A percentile compares a stretch with the other conserved stretches of the same genome.
Evolutionary conservation across 2,329 filamentous ascomycete species (phyloP).

Genomic region (Elsinoe australis): DNA sequence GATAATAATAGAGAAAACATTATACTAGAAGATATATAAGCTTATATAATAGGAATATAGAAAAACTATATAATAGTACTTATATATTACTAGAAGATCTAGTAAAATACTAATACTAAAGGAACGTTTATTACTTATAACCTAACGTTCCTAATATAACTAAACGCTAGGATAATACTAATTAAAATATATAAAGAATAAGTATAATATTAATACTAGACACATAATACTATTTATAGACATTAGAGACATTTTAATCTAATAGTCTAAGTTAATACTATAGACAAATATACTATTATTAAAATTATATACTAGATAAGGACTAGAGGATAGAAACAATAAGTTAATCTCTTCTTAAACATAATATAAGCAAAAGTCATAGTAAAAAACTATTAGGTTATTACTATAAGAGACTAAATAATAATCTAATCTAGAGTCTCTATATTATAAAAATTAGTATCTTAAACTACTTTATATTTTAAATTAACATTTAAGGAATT

Average conservation of each 20-base stretch:
- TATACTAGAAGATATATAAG: not conserved
- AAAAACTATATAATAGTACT: not conserved
- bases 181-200: not conserved
- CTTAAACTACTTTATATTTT: not conserved
- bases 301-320: not conserved
- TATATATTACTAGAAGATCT: not conserved
- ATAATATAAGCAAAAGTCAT: not conserved
- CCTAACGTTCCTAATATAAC: not conserved
- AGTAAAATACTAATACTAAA: no score
- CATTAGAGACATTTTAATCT: not conserved
- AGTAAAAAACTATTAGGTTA: conserved; percentile 3
- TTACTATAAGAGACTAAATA: not conserved
- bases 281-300: not conserved
- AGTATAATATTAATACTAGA: not conserved
- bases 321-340: not conserved
- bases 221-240: not conserved
- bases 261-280: no score
- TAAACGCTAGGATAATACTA: not conserved
- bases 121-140: no score
- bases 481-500: not conserved
- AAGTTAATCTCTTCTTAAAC: not conserved
- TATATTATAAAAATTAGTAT: not conserved
- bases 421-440: not conserved
- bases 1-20: not conserved
- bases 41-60: not conserved